Conservation (phyloP, 2,329 filamentous ascomycete species). For the Xylariales sp. region DNA sequence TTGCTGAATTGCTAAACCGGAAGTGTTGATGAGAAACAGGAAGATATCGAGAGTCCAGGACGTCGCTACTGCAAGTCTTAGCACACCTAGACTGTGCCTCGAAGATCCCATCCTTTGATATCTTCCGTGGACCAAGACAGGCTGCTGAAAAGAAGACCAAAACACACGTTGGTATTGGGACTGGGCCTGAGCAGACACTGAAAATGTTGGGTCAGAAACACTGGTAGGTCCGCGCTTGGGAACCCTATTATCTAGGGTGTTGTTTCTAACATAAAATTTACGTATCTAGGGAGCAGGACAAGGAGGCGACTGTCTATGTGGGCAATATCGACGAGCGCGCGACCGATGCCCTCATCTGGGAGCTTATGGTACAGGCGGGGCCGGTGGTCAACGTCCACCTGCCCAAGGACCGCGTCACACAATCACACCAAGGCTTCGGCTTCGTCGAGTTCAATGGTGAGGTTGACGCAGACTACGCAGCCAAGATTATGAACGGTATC, state of each 20-base stretch:
- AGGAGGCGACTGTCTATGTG: slow-evolving; percentile 96
- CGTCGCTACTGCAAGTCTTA: too few species aligned
- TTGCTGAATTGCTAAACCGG: too few species aligned
- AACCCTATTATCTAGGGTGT: too few species aligned
- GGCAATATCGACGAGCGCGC: slow-evolving; percentile 98
- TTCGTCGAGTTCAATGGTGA: slow-evolving; percentile 98
- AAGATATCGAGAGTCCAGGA: too few species aligned
- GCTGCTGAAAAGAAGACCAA: too few species aligned
- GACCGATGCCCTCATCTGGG: slow-evolving; percentile 85
- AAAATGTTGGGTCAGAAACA: slow-evolving; percentile 35
- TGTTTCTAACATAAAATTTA: background rate
- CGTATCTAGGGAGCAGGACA: slow-evolving; percentile 79
- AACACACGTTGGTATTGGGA: too few species aligned
- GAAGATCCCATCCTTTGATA: too few species aligned
- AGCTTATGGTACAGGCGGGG: slow-evolving; percentile 96
- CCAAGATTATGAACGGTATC: slow-evolving; percentile 94
- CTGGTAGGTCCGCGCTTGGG: slow-evolving; percentile 18
- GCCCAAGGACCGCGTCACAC: slow-evolving; percentile 95
- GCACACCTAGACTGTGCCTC: too few species aligned
- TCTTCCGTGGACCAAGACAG: too few species aligned
- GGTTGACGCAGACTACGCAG: slow-evolving; percentile 93
- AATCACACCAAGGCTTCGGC: slow-evolving; percentile 94
- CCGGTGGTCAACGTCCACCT: slow-evolving; percentile 98
- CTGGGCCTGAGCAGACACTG: too few species aligned
- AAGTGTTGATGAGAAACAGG: too few species aligned